A percentile compares a stretch with the other conserved stretches of the same genome.
Evolutionary conservation across 208 protist genomes (phyloP).

Genomic region (Crithidia mellificae): DNA sequence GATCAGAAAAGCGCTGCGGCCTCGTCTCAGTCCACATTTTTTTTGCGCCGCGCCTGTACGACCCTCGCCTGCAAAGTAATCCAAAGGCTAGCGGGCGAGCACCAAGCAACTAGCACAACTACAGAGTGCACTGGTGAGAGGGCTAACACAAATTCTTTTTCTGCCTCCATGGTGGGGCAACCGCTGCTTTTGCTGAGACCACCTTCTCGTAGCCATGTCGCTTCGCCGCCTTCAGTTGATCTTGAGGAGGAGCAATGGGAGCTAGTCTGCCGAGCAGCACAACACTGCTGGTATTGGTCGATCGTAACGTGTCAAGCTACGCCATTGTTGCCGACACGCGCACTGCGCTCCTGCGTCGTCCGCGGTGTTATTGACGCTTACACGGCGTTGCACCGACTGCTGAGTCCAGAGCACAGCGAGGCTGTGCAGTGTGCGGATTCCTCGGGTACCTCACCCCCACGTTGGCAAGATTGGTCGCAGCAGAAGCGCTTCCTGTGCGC

Average conservation of each 20-base stretch:
- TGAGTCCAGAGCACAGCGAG: neutral
- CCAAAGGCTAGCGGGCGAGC: neutral
- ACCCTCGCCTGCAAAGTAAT: neutral
- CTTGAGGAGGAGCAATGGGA: neutral
- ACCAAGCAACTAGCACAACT: neutral
- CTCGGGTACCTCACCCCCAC: too few relatives aligned
- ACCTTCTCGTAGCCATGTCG: too few relatives aligned
- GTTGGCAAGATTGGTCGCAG: neutral
- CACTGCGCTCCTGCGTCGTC: conserved; percentile 2
- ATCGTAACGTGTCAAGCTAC: conserved; percentile 19
- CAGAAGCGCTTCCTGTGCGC: neutral
- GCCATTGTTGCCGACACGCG: conserved; percentile 1
- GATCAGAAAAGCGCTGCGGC: neutral
- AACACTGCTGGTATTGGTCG: conserved; percentile 30
- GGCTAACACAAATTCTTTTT: too few relatives aligned
- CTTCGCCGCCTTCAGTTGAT: too few relatives aligned
- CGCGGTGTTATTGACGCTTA: conserved; percentile 8
- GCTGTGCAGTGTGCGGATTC: neutral
- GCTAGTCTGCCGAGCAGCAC: conserved; percentile 4
- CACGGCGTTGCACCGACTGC: neutral
- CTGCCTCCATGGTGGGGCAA: too few relatives aligned
- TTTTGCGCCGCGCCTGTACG: neutral
- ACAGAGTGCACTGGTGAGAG: too few relatives aligned
- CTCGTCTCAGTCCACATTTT: neutral
- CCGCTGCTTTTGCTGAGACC: too few relatives aligned